Evolutionary conservation across 495 filamentous ascomycete genomes (phyloP), one percentile per base, ranked within the genome.

Genomic region (Lasiosphaeria ovina): DNA sequence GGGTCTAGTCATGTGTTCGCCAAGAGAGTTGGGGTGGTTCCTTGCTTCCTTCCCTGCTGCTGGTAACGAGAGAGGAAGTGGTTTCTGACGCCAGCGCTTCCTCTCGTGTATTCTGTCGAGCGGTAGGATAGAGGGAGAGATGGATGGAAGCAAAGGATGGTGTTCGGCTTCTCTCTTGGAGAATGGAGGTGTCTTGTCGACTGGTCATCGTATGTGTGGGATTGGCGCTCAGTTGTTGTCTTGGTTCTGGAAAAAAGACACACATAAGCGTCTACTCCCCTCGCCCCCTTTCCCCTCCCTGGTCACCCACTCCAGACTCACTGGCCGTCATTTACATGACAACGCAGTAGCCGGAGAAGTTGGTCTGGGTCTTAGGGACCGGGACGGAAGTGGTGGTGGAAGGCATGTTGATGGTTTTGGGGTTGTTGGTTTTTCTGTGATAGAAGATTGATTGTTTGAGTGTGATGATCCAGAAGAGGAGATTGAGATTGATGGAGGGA

Each of bases 311-410:
- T 24, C 12, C 16, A 6, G 0, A 31, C 16, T 5, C 38, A 35
- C 65, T 56, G 60, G 66, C 44, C 40, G 63, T 60, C 64, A 71
- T 69, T 72, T 74, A 74, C 72, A 74, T 72, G 65, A 74, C 68
- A 62, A 72, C 70, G 67, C 72, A 74, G 69, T 71, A 72, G 66
- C 57, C 62, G 65, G 60, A 61, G 65, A 68, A 62, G 68, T 65
- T 60, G 60, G 63, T 69, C 62, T 65, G 54, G 60, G 68, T 67
- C 69, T 71, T 59, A 59, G 69, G 71, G 51, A 62, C 61, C 61
- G 67, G 63, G 61, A 57, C 60, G 57, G 65, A 58, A 59, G 70
- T 57, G 52, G 64, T 60, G 65, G 62, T 66, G 65, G 71, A 71
- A 71, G 69, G 70, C 72, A 74, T 74, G 53, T 74, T 74, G 72